Percentiles rank a stretch among this genome's conserved stretches.
These are phyloP conservation scores for Phytophthora tentaculata DNA, from an alignment of 352 stramenopile genomes.

Conservation along the genomic window DNA sequence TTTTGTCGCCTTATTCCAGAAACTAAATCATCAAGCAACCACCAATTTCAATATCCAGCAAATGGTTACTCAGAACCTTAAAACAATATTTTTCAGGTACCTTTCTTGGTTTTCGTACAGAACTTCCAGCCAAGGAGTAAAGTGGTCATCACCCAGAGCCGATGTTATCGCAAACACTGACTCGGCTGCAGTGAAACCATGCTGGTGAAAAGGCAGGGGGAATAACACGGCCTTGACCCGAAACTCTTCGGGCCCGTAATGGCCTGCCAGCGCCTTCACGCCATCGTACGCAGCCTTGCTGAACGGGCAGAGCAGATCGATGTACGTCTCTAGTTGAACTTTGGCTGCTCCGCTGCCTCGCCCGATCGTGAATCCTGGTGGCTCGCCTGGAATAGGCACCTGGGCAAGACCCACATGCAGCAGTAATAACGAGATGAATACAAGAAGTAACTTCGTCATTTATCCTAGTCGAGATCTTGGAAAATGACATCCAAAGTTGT, in stretches of 20 bases:
- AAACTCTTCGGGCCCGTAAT: constrained; percentile 66
- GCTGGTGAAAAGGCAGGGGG: constrained; percentile 72
- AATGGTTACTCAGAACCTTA: not conserved
- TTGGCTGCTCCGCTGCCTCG: constrained; percentile 46
- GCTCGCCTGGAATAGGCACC: constrained; percentile 62
- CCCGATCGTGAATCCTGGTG: constrained; percentile 72
- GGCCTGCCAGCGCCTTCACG: constrained; percentile 61
- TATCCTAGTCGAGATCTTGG: constrained; percentile 24
- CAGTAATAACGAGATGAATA: constrained; percentile 14
- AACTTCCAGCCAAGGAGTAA: constrained; percentile 65
- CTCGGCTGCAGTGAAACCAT: constrained; percentile 71
- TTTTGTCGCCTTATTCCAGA: constrained; percentile 78
- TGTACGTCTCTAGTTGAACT: constrained; percentile 81
- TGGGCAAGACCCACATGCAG: constrained; percentile 39
- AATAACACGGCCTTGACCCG: constrained; percentile 73
- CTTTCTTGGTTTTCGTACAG: constrained; percentile 72
- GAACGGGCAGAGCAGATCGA: constrained; percentile 79
- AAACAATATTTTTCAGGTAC: not conserved
- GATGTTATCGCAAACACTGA: constrained; percentile 65
- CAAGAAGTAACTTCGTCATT: constrained; percentile 25
- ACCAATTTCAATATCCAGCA: not conserved
- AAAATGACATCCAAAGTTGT: constrained; percentile 11
- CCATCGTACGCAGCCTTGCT: constrained; percentile 70
- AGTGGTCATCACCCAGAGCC: constrained; percentile 54
- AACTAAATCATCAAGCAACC: constrained; percentile 34